Evolutionary conservation across 2,329 filamentous ascomycete species (phyloP).

Genomic region (Celoporthe dispersa): DNA sequence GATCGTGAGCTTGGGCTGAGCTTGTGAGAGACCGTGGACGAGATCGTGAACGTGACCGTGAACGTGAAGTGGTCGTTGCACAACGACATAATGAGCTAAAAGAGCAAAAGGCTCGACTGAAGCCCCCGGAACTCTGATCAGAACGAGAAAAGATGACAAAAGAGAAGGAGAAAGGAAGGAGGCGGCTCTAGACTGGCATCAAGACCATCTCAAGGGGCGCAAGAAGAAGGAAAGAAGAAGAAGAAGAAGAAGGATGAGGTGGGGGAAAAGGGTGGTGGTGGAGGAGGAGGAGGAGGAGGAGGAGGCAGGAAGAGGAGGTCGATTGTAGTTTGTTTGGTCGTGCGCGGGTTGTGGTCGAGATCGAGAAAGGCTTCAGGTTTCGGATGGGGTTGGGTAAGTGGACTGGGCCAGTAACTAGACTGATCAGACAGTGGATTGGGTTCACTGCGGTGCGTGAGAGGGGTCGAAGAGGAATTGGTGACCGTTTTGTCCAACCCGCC

Average conservation of each 20-base stretch:
- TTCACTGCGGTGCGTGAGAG: background rate
- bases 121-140: slow-evolving; percentile 18
- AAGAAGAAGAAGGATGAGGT: background rate
- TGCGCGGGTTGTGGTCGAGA: slow-evolving; percentile 2
- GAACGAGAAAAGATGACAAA: slow-evolving; percentile 4
- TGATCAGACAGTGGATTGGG: background rate
- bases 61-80: slow-evolving; percentile 21
- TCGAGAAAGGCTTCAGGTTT: slow-evolving; percentile 3
- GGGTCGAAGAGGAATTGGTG: slow-evolving; percentile 15
- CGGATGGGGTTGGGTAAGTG: slow-evolving; percentile 1
- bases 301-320: background rate
- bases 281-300: background rate
- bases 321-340: background rate
- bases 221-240: slow-evolving; percentile 8
- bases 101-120: slow-evolving; percentile 17
- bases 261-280: background rate
- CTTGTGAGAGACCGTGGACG: slow-evolving; percentile 14
- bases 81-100: slow-evolving; percentile 30
- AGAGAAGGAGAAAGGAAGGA: slow-evolving; percentile 3
- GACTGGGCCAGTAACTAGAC: slow-evolving; percentile 9
- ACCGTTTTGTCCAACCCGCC: slow-evolving; percentile 15
- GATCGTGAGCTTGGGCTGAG: slow-evolving; percentile 17
- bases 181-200: slow-evolving; percentile 15
- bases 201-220: background rate
- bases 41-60: slow-evolving; percentile 1